These are phyloP conservation scores for Gentiana straminea DNA, from an alignment of 257 asterid species.

Conservation along the genomic window DNA sequence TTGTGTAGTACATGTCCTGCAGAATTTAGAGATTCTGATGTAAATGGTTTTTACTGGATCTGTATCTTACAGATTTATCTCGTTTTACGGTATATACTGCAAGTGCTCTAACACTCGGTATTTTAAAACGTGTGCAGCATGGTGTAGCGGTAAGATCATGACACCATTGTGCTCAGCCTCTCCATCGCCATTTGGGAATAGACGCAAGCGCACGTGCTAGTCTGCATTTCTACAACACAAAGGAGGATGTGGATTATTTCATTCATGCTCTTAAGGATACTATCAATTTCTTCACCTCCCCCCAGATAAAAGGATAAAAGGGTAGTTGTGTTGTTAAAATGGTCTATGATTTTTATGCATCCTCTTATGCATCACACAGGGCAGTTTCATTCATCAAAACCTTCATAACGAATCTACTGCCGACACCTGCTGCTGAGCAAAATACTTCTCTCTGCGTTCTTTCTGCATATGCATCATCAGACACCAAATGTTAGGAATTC, in stretches of 20 bases:
- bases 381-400: no score
- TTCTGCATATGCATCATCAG: conserved; percentile 21
- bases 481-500: not conserved
- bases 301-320: no score
- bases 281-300: conserved; percentile 40
- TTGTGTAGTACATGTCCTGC: no score
- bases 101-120: not conserved
- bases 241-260: conserved; percentile 73
- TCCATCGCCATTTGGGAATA: conserved; percentile 70
- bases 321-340: no score
- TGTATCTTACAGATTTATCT: no score
- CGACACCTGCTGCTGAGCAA: conserved; percentile 50
- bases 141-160: conserved; percentile 87
- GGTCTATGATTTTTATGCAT: no score
- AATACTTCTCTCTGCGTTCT: conserved; percentile 63
- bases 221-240: conserved; percentile 86
- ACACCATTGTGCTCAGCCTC: conserved; percentile 96
- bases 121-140: conserved; percentile 41
- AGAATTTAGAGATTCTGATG: no score
- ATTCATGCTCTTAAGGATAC: conserved; percentile 64
- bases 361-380: no score
- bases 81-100: no score
- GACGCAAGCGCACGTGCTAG: conserved; percentile 88
- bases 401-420: no score
- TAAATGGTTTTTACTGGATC: no score